phyloP scores from a whole-genome alignment of 2,329 filamentous ascomycete species.

The Zymoseptoria crescenta region DNA sequence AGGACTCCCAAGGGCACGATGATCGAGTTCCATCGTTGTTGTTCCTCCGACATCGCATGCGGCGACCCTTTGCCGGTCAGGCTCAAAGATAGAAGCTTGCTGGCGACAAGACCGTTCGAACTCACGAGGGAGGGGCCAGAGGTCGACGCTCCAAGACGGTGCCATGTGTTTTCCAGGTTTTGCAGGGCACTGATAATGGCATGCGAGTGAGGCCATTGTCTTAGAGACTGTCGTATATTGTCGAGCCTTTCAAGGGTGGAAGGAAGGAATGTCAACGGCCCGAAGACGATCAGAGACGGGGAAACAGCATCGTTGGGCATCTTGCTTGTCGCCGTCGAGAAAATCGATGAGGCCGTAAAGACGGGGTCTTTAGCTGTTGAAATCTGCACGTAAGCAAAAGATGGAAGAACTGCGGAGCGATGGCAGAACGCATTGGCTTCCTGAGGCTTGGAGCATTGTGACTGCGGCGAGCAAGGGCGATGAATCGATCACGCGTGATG shows the following conservation, averaged over 20 bases:
- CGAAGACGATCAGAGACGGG: neutral
- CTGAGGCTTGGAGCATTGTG: neutral
- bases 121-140: neutral
- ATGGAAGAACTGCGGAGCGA: neutral
- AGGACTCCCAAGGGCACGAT: constrained; percentile 3
- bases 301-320: neutral
- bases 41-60: neutral
- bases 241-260: neutral
- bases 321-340: neutral
- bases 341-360: neutral
- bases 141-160: neutral
- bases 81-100: neutral
- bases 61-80: neutral
- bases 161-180: neutral
- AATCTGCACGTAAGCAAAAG: neutral
- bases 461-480: too few relatives aligned
- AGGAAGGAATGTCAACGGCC: neutral
- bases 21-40: neutral
- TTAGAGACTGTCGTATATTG: neutral
- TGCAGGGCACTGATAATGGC: neutral
- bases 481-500: too few relatives aligned
- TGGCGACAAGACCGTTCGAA: neutral
- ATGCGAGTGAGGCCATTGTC: neutral
- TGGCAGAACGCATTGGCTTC: neutral
- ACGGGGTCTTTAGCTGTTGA: neutral